Evolutionary conservation across 129 eudicot genomes (phyloP).

Genomic region (Flaveria sonorensis): DNA sequence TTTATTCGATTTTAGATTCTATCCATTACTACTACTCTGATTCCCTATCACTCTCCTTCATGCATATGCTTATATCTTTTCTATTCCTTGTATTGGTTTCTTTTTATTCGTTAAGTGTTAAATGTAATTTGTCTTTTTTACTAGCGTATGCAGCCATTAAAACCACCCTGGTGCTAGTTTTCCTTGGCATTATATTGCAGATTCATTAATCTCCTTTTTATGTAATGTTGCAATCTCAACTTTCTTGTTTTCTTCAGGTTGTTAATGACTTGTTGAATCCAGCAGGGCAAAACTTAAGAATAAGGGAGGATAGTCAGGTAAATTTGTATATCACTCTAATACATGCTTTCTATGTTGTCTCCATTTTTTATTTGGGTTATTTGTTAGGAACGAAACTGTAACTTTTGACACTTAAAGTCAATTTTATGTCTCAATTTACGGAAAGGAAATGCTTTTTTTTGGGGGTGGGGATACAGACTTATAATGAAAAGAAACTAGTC

Average conservation of each 20-base stretch:
- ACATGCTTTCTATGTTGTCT: not conserved
- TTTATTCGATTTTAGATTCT: too few relatives aligned
- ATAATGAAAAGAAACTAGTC: conserved; percentile 4
- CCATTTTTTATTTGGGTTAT: conserved; percentile 1
- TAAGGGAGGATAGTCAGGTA: conserved; percentile 96
- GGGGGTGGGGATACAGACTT: not conserved
- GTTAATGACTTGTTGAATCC: conserved; percentile 96
- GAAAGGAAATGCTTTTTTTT: not conserved
- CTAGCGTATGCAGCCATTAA: not conserved
- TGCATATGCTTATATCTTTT: not conserved
- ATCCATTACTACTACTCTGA: too few relatives aligned
- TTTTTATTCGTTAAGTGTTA: not conserved
- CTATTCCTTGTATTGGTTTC: not conserved
- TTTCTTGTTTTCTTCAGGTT: conserved; percentile 58
- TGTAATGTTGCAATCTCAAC: conserved; percentile 9
- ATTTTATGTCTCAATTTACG: not conserved
- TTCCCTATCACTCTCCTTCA: too few relatives aligned
- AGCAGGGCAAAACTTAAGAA: conserved; percentile 92
- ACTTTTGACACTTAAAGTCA: not conserved
- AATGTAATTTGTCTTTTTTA: not conserved
- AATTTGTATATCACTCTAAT: conserved; percentile 20
- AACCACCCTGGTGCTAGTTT: conserved; percentile 13
- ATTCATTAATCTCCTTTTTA: conserved; percentile 2
- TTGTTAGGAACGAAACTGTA: not conserved
- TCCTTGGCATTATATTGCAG: conserved; percentile 25